Evolutionary conservation across 2,329 filamentous ascomycete genomes (phyloP), one percentile per base, ranked within the genome.

Genomic region (Hypoxylon sp.): DNA sequence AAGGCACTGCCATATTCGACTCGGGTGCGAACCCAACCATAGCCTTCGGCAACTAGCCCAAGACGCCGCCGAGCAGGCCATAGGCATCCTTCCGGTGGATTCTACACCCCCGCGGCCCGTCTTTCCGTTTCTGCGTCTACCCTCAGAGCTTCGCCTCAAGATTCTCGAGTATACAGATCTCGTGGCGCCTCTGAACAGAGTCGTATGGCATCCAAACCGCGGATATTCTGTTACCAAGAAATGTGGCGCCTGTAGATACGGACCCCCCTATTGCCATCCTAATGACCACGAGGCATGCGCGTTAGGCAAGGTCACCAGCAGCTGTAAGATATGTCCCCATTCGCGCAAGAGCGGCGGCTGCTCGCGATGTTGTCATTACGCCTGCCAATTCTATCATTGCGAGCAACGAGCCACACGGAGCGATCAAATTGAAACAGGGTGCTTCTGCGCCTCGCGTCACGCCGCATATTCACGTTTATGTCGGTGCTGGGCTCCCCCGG

Each of bases 91-190:
- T 33, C 32, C 32, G 32, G 32, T 4, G 11, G 4, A 33, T 33
- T 33, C 32, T 14, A 33, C 32, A 2, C 12, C 11, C 2, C 14
- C 32, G 32, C 32, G 32, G 12, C 32, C 32, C 32, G 9, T 4
- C 4, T 33, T 33, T 33, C 9, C 12, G 14, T 48, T 58, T 18
- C 32, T 38, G 7, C 44, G 44, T 18, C 30, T 58, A 6, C 54
- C 54, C 8, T 18, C 20, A 3, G 54, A 58, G 45, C 20, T 58
- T 33, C 44, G 45, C 12, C 22, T 40, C 22, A 30, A 38, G 22
- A 58, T 58, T 18, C 33, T 58, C 16, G 45, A 50, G 18, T 50
- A 58, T 30, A 58, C 54, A 32, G 54, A 58, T 24, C 54, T 58
- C 22, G 33, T 58, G 5, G 50, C 54, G 5, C 54, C 54, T 16